A percentile compares a stretch with the other conserved stretches of the same genome.
phyloP scores from a whole-genome alignment of 2,329 filamentous ascomycete species.

The Sarocladium kiliense region DNA sequence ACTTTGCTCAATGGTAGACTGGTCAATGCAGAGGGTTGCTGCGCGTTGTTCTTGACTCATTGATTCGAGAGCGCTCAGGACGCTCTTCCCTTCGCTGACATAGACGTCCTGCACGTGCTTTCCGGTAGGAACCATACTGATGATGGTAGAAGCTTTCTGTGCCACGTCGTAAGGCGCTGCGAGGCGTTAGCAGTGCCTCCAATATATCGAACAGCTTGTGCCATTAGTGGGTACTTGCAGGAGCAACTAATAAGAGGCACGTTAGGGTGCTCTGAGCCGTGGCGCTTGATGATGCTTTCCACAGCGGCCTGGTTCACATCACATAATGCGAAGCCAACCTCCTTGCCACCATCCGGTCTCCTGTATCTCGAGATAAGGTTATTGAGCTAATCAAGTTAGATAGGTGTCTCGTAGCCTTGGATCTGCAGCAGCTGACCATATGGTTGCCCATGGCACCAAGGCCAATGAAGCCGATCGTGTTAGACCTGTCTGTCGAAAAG shows the following conservation, averaged over 20 bases:
- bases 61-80: not conserved
- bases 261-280: not conserved
- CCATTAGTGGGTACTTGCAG: not conserved
- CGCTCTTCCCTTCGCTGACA: not conserved
- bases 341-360: not conserved
- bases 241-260: not conserved
- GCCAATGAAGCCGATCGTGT: slow-evolving; percentile 1
- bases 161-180: not conserved
- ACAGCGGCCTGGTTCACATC: not conserved
- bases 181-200: not conserved
- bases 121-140: not conserved
- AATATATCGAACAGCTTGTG: not conserved
- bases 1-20: slow-evolving; percentile 3
- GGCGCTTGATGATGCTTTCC: not conserved
- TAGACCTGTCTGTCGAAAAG: not conserved
- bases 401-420: not conserved
- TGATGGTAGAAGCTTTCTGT: not conserved
- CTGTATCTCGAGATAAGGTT: not conserved
- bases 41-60: not conserved
- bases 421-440: not conserved
- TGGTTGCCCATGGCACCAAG: slow-evolving; percentile 3
- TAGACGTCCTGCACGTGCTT: not conserved
- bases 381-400: not conserved
- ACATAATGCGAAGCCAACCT: not conserved
- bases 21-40: not conserved